A percentile compares a stretch with the other conserved stretches of the same genome.
These are phyloP conservation scores for Priceomyces castillae DNA, from an alignment of 805 yeast species.

Conservation along the genomic window DNA sequence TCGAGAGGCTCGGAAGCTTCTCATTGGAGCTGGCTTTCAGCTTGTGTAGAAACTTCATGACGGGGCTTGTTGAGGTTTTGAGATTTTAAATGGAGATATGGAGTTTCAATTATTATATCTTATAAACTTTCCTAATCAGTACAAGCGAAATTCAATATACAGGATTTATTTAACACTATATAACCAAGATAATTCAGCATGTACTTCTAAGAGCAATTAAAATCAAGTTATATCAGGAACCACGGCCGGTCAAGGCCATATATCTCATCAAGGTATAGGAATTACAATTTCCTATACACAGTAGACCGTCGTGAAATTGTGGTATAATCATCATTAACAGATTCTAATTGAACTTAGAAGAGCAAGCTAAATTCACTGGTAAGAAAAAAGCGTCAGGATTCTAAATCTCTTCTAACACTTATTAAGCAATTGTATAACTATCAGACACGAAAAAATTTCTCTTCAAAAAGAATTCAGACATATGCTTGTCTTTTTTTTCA, in stretches of 20 bases:
- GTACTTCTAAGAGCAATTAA: constrained; percentile 7
- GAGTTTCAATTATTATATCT: background rate
- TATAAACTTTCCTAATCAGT: background rate
- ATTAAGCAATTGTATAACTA: constrained; percentile 12
- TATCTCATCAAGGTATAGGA: constrained; percentile 42
- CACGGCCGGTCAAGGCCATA: constrained; percentile 55
- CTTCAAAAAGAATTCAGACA: constrained; percentile 78
- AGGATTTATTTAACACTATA: background rate
- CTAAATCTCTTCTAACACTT: background rate
- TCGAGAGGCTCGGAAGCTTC: background rate
- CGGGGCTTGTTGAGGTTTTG: background rate
- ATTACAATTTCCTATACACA: constrained; percentile 46
- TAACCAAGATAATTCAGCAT: background rate
- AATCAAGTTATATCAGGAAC: constrained; percentile 33
- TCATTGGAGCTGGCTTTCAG: background rate
- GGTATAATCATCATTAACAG: constrained; percentile 46
- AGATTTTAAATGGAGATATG: background rate
- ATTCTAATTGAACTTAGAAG: constrained; percentile 8
- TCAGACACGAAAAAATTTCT: constrained; percentile 54
- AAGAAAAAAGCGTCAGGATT: background rate
- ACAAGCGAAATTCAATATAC: background rate
- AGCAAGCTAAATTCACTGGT: constrained; percentile 1
- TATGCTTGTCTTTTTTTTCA: constrained; percentile 89
- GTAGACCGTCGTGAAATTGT: constrained; percentile 54
- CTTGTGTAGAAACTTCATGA: background rate